Base-by-base conservation (phyloP, 1,284 basidiomycete genomes). In the Leccinum colubrinum region DNA sequence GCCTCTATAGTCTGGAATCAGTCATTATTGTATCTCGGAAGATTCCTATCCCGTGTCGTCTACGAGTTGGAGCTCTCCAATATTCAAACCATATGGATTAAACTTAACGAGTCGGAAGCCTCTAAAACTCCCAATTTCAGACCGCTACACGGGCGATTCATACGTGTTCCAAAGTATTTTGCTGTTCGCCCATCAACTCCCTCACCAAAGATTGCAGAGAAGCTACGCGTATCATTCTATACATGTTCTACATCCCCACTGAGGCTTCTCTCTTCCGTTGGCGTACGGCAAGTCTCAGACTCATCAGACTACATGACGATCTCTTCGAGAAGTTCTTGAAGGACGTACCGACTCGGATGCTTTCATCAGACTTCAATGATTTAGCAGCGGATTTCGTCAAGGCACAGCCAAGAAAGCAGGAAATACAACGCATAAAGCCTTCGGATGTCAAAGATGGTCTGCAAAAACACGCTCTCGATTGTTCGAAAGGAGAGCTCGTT, bases 91-190 rank as follows among this genome's bases (percentile, higher is more conserved):
- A 6, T 6, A 8, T 30, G 27, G 27, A 30, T 30, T 0, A 8
- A 30, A 0, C 22, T 5, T 15, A 11, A 6, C 3, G 17, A 20
- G 43, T 9, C 56, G 15, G 14, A n/a, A 54, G 12, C 51, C 65
- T 62, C 6, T 54, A 33, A 35, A 70, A 80, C 75, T 72, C n/a
- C 43, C 11, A 12, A 12, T 48, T 48, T 48, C 93, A 7, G 79
- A 6, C 6, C 6, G 4, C 43, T 46, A 3, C 17, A 76, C 12
- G 74, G 74, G 20, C 82, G 86, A 12, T 90, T 88, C 6, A 76
- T 95, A 11, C 95, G 97, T 68, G 83, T 89, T 2, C 81, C 97
- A 64, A 87, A 86, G 65, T 94, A 97, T 79, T 95, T 97, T 80
- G 88, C 89, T 0, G 95, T 94, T 74, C 82, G 87, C 62, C 77